Evolutionary conservation across 495 filamentous ascomycete species (phyloP).

Genomic region (Penicillium maclennaniae): DNA sequence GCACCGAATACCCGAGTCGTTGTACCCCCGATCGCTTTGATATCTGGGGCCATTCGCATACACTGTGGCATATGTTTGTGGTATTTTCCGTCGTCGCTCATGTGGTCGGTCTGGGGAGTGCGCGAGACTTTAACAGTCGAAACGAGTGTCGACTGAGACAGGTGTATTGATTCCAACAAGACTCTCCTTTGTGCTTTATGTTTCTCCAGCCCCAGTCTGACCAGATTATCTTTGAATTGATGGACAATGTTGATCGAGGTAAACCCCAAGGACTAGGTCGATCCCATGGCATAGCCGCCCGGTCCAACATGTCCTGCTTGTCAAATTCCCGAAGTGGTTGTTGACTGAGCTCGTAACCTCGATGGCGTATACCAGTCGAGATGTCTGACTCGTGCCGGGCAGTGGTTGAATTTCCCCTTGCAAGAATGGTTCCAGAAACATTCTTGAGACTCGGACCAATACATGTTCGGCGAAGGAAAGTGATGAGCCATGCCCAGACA

Average conservation of each 20-base stretch:
- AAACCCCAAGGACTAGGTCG: not conserved
- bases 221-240: not conserved
- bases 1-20: constrained; percentile 16
- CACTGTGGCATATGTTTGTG: constrained; percentile 22
- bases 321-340: too few species aligned
- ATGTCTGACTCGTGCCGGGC: too few species aligned
- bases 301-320: too few species aligned
- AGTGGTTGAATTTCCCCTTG: too few species aligned
- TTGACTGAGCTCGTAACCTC: too few species aligned
- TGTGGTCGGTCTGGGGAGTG: constrained; percentile 14
- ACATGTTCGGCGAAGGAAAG: too few species aligned
- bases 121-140: constrained; percentile 12
- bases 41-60: constrained; percentile 22
- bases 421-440: too few species aligned
- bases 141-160: not conserved
- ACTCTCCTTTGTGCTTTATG: too few species aligned
- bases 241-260: too few species aligned
- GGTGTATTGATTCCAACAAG: not conserved
- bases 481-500: too few species aligned
- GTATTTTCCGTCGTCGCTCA: constrained; percentile 16
- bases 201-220: not conserved
- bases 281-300: not conserved
- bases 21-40: constrained; percentile 16
- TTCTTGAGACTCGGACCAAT: too few species aligned
- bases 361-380: too few species aligned